Percentiles rank a stretch among this genome's conserved stretches.
Evolutionary conservation across 1,284 basidiomycete species (phyloP).

Genomic region (Naganishia cerealis): DNA sequence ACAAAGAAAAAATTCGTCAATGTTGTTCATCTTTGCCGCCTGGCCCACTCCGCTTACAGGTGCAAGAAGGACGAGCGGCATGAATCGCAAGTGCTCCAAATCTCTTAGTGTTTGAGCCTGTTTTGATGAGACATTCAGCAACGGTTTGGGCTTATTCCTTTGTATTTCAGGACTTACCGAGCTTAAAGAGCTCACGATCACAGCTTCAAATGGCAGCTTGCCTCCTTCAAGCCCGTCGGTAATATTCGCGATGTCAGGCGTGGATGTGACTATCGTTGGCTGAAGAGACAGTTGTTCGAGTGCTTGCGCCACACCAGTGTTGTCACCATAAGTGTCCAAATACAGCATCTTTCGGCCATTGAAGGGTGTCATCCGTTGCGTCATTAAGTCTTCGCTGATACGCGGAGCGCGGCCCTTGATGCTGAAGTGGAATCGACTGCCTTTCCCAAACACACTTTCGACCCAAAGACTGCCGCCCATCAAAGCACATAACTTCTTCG

Average conservation of each 20-base stretch:
- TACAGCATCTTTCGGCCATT: constrained; percentile 75
- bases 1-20: neutral
- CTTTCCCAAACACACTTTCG: constrained; percentile 68
- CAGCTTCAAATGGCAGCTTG: constrained; percentile 71
- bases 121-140: constrained; percentile 24
- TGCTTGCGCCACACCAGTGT: constrained; percentile 72
- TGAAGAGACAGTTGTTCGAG: constrained; percentile 80
- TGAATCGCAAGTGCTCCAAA: constrained; percentile 91
- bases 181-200: constrained; percentile 70
- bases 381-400: constrained; percentile 63
- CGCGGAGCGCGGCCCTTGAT: constrained; percentile 63
- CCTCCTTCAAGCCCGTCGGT: constrained; percentile 20
- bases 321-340: constrained; percentile 80
- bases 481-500: constrained; percentile 89
- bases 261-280: constrained; percentile 73
- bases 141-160: constrained; percentile 19
- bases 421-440: constrained; percentile 95
- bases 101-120: constrained; percentile 86
- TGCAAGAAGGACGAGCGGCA: constrained; percentile 92
- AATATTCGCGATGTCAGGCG: constrained; percentile 62
- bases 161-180: constrained; percentile 16
- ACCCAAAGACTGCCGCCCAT: constrained; percentile 99
- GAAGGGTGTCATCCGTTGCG: constrained; percentile 73
- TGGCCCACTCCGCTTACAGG: constrained; percentile 56
- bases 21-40: neutral